Evolutionary conservation across 129 eudicot species (phyloP), one percentile per base, ranked within the genome.

Genomic region (Centaurea solstitialis): DNA sequence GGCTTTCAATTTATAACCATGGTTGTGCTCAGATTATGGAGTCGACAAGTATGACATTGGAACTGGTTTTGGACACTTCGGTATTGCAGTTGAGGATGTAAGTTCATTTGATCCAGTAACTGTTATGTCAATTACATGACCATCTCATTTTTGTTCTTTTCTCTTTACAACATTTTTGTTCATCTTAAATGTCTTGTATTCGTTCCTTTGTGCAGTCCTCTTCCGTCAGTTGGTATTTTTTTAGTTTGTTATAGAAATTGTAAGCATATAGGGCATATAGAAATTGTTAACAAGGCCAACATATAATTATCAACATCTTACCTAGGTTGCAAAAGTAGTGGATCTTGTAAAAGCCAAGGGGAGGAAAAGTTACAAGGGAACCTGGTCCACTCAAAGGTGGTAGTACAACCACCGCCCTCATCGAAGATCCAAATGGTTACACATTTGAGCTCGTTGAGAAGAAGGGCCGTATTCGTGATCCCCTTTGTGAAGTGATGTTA

Each of bases 381-480:
- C 91, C 97, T 68, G 92, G 97, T 26, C 97, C 93, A 21, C 85
- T 88, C 37, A 88, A 88, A 67, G 93, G 93, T 61, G 92, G 91
- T 24, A 86, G 72, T 24, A 82, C 90, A 17, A 86, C 86, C 21
- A 87, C 74, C 64, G 95, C 98, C 33, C 82, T 88, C 26, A 22
- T 94, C 30, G 92, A 92, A 85, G 98, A 94, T 88, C 98, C 97
- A 64, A 90, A 90, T 86, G 98, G 98, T 76, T 94, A 94, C 76
- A 92, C 76, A 67, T 94, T 92, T 88, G 93, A 92, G 86, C 91
- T 94, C 80, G 22, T 92, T 67, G 92, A 94, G 85, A 86, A 89
- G 71, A 87, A 88, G 81, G 91, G 89, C 26, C 92, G 88, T 20
- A 92, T 94, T 45, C 81, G 77, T 45, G 91, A 94, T 77, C 98